Base-by-base conservation (phyloP, 345 rosid genomes). In the Pistacia atlantica region DNA sequence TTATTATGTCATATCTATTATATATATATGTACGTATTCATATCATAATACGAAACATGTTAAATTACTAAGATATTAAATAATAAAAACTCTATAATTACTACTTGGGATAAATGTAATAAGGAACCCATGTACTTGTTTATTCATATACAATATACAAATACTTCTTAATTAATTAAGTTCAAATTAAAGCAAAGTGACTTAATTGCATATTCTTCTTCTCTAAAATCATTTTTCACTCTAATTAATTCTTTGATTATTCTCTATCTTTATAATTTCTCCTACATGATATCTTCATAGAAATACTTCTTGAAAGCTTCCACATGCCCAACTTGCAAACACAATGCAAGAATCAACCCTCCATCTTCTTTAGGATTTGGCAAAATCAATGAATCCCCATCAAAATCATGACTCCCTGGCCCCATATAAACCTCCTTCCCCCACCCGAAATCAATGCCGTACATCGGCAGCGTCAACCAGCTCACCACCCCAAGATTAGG, bases 401-500 rank as follows among this genome's bases (percentile, higher is more conserved):
- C 92, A 38, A 79, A 87, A 65, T 84, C 87, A 75, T 85, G 85
- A 70, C 79, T 80, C 31, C 90, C 90, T 1, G 87, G 90, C 17
- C 89, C 90, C 80, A 84, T 84, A 70, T 86, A 84, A 13, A 87
- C 56, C 60, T 87, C 90, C 58, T 77, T 80, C 9, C 94, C 94
- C 92, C 90, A 90, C 45, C 94, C 91, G 38, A 88, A 90, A 78
- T 90, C 92, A 51, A 84, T 74, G 3, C 87, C 90, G 33, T 80
- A 75, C 8, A 88, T 84, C 1, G 94, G 91, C n/a, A 90, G 31
- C 11, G 85, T 82, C 74, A 87, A 57, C 94, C 92, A 90, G 61
- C 94, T 90, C 31, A 86, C 89, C 20, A 88, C 82, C 63, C 85
- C 89, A 8, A 90, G 81, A 68, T 90, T 90, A 58, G 94, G 94